A percentile compares a stretch with the other conserved stretches of the same genome.
Conservation (phyloP, 179 eudicot genomes). For the Vitellaria paradoxa region DNA sequence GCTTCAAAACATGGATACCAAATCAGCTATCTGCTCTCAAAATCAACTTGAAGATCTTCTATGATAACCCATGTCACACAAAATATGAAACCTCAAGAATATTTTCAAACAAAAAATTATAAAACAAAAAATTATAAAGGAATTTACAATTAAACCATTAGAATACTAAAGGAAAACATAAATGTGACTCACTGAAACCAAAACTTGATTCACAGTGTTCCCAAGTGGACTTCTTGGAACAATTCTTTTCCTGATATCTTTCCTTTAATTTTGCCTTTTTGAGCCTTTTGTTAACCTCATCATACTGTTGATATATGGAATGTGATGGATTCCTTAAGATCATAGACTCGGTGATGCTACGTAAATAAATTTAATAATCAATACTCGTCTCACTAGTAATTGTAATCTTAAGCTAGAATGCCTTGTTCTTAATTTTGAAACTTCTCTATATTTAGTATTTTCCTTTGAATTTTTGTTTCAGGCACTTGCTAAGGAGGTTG, state of each 20-base stretch:
- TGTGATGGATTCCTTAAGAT: background rate
- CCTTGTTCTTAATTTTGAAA: background rate
- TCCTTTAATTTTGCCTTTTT: background rate
- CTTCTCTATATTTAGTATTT: background rate
- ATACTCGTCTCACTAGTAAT: background rate
- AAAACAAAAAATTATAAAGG: background rate
- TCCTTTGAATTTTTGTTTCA: slow-evolving; percentile 27
- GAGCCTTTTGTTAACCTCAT: background rate
- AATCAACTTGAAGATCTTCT: background rate
- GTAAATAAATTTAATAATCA: background rate
- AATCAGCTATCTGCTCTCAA: background rate
- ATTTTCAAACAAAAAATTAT: background rate
- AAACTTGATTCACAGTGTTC: background rate
- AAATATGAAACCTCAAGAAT: background rate
- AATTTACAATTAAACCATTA: background rate
- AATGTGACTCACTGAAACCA: background rate
- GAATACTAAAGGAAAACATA: background rate
- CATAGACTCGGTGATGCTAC: background rate
- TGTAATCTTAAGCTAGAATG: background rate
- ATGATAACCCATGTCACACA: background rate
- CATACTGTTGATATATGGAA: background rate
- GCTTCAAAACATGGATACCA: background rate
- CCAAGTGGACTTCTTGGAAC: background rate
- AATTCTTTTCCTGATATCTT: background rate
- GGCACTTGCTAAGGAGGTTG: slow-evolving; percentile 91